phyloP scores from a whole-genome alignment of 2,329 filamentous ascomycete genomes.

The Colletotrichum shisoi region DNA sequence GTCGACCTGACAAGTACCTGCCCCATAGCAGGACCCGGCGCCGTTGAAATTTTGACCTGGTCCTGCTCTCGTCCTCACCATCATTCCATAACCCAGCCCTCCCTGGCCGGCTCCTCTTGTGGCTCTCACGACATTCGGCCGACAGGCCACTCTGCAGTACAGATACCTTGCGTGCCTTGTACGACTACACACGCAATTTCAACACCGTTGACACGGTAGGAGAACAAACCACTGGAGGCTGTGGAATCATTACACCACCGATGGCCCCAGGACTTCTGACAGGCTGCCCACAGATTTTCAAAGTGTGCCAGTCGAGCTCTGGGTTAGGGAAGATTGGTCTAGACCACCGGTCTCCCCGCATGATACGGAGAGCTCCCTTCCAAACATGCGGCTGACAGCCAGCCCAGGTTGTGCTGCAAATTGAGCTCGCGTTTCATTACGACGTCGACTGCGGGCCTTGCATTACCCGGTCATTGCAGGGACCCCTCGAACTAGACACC shows the following conservation, averaged over 20 bases:
- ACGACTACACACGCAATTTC: not conserved
- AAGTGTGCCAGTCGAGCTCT: constrained; percentile 18
- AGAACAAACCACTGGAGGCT: not conserved
- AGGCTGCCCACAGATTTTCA: constrained; percentile 19
- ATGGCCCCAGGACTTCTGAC: constrained; percentile 4
- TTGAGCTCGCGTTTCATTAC: constrained; percentile 5
- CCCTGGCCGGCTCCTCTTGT: not conserved
- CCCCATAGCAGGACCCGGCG: not conserved
- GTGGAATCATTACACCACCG: constrained; percentile 15
- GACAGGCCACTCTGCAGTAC: not conserved
- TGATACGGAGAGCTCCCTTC: constrained; percentile 11
- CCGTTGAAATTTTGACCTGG: not conserved
- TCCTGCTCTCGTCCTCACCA: not conserved
- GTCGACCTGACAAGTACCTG: not conserved
- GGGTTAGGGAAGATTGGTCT: constrained; percentile 36
- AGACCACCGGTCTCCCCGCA: constrained; percentile 33
- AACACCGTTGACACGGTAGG: not conserved
- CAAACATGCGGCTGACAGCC: constrained; percentile 23
- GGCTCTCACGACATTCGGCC: not conserved
- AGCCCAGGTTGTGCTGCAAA: not conserved
- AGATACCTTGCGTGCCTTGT: no score
- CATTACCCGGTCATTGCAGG: not conserved
- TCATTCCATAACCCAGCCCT: not conserved
- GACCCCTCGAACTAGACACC: not conserved
- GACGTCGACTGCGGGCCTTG: not conserved